Conservation (phyloP, 441 rosid genomes). For the Hura crepitans region DNA sequence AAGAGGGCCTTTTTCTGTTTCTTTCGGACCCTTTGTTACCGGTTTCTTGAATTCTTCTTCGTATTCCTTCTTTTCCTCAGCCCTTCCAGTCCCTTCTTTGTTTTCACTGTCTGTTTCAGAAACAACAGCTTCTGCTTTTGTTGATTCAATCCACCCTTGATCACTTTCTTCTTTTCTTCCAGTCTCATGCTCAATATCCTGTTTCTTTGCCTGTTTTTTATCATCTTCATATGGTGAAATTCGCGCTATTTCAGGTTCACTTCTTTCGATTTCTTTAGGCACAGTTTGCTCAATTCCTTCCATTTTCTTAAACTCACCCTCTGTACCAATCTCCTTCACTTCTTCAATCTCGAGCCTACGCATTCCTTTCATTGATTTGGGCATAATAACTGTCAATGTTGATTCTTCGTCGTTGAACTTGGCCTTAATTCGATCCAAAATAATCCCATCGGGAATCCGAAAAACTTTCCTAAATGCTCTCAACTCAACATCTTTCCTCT, state of each 20-base stretch:
- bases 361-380: conserved; percentile 55
- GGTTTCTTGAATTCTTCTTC: no score
- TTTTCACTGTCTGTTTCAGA: conserved; percentile 9
- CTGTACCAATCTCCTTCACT: conserved; percentile 30
- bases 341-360: conserved; percentile 50
- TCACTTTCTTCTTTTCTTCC: conserved; percentile 13
- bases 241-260: not conserved
- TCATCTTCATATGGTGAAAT: not conserved
- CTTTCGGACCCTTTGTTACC: no score
- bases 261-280: not conserved
- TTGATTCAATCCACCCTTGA: conserved; percentile 6
- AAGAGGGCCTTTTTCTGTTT: no score
- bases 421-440: conserved; percentile 63
- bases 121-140: not conserved
- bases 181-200: not conserved
- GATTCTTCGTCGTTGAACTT: conserved; percentile 53
- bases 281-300: conserved; percentile 25
- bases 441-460: conserved; percentile 52
- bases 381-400: conserved; percentile 54
- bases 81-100: not conserved
- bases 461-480: conserved; percentile 51
- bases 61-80: not conserved
- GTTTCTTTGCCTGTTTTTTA: not conserved
- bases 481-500: conserved; percentile 53
- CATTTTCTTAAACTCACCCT: conserved; percentile 11